Evolutionary conservation across 1,284 basidiomycete genomes (phyloP).

Genomic region (Pseudozyma sp.): DNA sequence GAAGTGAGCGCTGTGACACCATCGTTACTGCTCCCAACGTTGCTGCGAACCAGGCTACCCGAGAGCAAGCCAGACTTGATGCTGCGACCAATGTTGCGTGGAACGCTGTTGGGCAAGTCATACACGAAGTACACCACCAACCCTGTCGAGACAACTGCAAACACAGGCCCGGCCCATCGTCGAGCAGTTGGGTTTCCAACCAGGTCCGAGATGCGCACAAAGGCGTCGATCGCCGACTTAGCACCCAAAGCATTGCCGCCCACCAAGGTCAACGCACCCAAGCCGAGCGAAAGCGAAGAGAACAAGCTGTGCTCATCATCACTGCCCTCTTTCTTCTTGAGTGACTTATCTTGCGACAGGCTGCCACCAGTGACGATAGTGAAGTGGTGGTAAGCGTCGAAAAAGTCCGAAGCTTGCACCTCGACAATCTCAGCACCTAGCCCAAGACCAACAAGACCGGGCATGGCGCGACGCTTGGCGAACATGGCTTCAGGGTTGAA

Average conservation of each 20-base stretch:
- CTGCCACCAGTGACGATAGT: conserved; percentile 53
- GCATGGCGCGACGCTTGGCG: conserved; percentile 72
- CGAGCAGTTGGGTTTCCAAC: conserved; percentile 84
- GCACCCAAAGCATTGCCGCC: conserved; percentile 81
- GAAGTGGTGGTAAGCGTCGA: conserved; percentile 81
- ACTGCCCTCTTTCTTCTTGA: conserved; percentile 70
- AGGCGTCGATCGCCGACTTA: conserved; percentile 61
- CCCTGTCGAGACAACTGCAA: conserved; percentile 81
- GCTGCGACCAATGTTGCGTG: conserved; percentile 75
- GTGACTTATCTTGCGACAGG: conserved; percentile 57
- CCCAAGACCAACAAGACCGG: conserved; percentile 59
- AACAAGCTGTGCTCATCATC: conserved; percentile 44
- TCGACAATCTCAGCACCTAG: conserved; percentile 62
- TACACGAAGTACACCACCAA: conserved; percentile 84
- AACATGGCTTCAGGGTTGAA: conserved; percentile 99
- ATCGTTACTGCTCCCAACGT: conserved; percentile 11
- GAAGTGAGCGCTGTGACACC: conserved; percentile 4
- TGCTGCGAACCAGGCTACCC: conserved; percentile 24
- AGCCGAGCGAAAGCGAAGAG: conserved; percentile 56
- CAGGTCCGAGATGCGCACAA: conserved; percentile 72
- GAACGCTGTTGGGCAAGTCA: conserved; percentile 90
- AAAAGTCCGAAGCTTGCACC: conserved; percentile 78
- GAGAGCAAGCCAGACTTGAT: conserved; percentile 51
- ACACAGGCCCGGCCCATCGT: conserved; percentile 86
- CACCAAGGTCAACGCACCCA: conserved; percentile 87